phyloP scores from a whole-genome alignment of 257 asterid genomes.

The Przewalskia tangutica region DNA sequence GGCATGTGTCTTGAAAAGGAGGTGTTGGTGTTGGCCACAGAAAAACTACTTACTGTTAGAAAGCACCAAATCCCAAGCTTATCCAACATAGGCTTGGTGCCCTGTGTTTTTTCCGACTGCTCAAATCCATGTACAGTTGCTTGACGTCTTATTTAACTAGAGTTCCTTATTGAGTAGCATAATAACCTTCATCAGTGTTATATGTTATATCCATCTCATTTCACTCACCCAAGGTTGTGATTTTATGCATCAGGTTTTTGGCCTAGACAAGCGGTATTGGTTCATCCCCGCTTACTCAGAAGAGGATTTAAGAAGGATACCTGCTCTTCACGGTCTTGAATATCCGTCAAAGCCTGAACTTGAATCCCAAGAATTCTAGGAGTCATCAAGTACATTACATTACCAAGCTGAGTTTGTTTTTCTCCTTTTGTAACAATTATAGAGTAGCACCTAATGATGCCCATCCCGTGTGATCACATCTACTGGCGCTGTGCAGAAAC shows the following conservation, averaged over 20 bases:
- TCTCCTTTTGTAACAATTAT: background rate
- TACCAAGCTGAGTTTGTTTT: background rate
- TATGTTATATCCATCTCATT: background rate
- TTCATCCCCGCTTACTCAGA: conserved; percentile 57
- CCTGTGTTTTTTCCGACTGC: background rate
- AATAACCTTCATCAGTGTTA: background rate
- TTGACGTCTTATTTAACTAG: background rate
- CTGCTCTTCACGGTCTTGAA: conserved; percentile 75
- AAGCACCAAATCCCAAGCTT: background rate
- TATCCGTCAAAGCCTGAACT: conserved; percentile 62
- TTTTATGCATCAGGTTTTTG: conserved; percentile 42
- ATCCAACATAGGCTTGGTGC: background rate
- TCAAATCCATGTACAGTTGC: background rate
- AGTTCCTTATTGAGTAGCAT: background rate
- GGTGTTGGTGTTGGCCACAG: background rate
- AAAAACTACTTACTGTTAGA: background rate
- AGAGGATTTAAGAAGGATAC: conserved; percentile 57
- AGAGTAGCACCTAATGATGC: conserved; percentile 1
- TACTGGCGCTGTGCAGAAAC: background rate
- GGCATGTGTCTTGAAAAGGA: background rate
- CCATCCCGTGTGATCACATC: background rate
- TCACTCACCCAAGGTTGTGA: background rate
- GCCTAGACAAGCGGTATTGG: conserved; percentile 58
- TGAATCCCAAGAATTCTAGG: conserved; percentile 44
- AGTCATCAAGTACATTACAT: background rate